A percentile compares a stretch with the other conserved stretches of the same genome.
Conservation (phyloP, 78 protist species). For the Dictyostelium discoideum region DNA sequence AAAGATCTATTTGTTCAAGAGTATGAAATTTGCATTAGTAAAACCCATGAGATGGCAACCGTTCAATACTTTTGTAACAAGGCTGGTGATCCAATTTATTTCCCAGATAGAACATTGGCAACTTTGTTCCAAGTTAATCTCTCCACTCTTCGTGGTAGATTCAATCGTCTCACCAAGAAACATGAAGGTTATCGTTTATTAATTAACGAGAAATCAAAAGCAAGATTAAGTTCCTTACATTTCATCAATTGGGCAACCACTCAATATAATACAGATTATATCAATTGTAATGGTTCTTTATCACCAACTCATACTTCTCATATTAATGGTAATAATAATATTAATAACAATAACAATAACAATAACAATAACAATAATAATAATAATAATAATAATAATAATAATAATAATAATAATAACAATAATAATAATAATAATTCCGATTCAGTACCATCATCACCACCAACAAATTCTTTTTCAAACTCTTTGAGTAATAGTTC, state of each 20-base stretch:
- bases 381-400: neutral
- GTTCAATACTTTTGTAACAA: conserved; percentile 68
- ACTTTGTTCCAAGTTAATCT: conserved; percentile 62
- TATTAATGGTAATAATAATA: neutral
- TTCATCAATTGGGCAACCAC: conserved; percentile 65
- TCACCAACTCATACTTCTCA: neutral
- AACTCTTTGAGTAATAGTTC: neutral
- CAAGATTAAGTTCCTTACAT: conserved; percentile 32
- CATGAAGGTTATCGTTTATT: conserved; percentile 46
- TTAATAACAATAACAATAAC: neutral
- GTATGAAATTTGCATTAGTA: conserved; percentile 18
- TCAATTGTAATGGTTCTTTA: neutral
- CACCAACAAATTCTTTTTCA: neutral
- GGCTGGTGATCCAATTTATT: conserved; percentile 46
- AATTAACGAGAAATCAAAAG: conserved; percentile 68
- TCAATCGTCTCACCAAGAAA: conserved; percentile 66
- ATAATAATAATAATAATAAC: neutral
- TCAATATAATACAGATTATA: conserved; percentile 12
- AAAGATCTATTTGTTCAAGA: conserved; percentile 26
- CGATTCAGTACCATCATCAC: neutral
- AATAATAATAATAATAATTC: neutral
- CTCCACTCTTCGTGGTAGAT: conserved; percentile 67
- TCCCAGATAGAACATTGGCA: conserved; percentile 75
- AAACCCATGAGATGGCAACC: conserved; percentile 14
- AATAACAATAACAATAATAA: neutral